These are phyloP conservation scores for Gnomoniopsis sp. DNA, from an alignment of 2,329 filamentous ascomycete genomes.

Conservation along the genomic window DNA sequence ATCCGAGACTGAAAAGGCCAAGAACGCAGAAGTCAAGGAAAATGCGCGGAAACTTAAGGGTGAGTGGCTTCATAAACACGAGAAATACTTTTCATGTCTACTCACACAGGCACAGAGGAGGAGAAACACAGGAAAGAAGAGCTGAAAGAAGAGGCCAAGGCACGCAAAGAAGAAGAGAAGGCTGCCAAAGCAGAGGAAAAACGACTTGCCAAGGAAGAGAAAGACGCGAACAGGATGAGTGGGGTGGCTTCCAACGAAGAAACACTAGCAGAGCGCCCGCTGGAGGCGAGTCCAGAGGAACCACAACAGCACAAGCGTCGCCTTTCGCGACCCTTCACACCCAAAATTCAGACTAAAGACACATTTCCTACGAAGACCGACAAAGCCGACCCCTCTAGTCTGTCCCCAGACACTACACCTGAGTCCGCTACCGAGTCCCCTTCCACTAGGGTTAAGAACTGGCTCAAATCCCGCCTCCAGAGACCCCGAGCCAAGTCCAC, in stretches of 20 bases:
- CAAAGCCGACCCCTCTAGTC: conserved; percentile 4
- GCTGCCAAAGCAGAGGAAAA: conserved; percentile 46
- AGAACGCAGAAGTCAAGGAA: conserved; percentile 28
- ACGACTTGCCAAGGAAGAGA: conserved; percentile 40
- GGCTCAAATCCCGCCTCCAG: conserved; percentile 41
- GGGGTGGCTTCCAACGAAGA: not conserved
- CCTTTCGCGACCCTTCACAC: conserved; percentile 12
- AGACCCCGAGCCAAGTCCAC: conserved; percentile 29
- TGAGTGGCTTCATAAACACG: conserved; percentile 28
- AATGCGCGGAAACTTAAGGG: conserved; percentile 36
- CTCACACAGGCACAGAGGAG: conserved; percentile 37
- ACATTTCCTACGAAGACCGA: conserved; percentile 4
- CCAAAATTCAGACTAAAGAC: conserved; percentile 19
- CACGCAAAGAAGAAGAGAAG: conserved; percentile 38
- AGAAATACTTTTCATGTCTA: not conserved
- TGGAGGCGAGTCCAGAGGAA: conserved; percentile 11
- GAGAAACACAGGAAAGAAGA: conserved; percentile 65
- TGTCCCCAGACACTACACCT: conserved; percentile 16
- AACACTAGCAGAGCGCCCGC: not conserved
- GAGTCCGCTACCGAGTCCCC: conserved; percentile 22
- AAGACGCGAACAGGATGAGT: conserved; percentile 35
- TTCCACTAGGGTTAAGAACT: conserved; percentile 34
- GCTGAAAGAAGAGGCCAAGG: conserved; percentile 60
- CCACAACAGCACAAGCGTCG: conserved; percentile 22
- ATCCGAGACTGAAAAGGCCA: conserved; percentile 52